These are phyloP conservation scores for Insectozyma bohioensis DNA, from an alignment of 1,139 yeast species.

Conservation along the genomic window DNA sequence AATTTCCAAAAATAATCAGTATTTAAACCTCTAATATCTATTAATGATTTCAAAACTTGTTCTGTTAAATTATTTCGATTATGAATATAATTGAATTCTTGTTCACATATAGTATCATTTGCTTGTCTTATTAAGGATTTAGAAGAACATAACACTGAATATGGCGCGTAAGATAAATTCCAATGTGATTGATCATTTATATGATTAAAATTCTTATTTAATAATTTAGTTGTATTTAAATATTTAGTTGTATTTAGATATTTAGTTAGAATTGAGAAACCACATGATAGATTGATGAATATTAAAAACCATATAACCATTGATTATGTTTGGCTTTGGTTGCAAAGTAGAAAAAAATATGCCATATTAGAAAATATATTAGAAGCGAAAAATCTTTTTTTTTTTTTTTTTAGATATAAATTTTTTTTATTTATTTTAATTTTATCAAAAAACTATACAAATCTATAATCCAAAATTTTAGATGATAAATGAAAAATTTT, in stretches of 20 bases:
- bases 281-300: too few species aligned
- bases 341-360: conserved; percentile 3
- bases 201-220: conserved; percentile 10
- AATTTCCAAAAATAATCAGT: conserved; percentile 18
- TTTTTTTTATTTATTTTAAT: conserved; percentile 5
- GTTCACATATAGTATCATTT: conserved; percentile 20
- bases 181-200: conserved; percentile 7
- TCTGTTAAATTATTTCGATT: conserved; percentile 34
- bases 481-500: background rate
- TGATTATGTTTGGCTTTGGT: too few species aligned
- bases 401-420: conserved; percentile 5
- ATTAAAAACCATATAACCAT: too few species aligned
- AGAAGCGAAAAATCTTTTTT: background rate
- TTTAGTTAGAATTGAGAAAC: background rate
- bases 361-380: too few species aligned
- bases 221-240: conserved; percentile 6
- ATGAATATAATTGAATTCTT: conserved; percentile 39
- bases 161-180: conserved; percentile 37
- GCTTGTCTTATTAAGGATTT: conserved; percentile 37
- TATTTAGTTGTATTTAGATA: background rate
- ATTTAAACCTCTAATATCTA: conserved; percentile 43
- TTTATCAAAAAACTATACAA: conserved; percentile 8
- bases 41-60: conserved; percentile 27
- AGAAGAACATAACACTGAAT: conserved; percentile 41
- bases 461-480: conserved; percentile 4